Conservation (phyloP, 345 rosid genomes). For the Rhodamnia argentea region DNA sequence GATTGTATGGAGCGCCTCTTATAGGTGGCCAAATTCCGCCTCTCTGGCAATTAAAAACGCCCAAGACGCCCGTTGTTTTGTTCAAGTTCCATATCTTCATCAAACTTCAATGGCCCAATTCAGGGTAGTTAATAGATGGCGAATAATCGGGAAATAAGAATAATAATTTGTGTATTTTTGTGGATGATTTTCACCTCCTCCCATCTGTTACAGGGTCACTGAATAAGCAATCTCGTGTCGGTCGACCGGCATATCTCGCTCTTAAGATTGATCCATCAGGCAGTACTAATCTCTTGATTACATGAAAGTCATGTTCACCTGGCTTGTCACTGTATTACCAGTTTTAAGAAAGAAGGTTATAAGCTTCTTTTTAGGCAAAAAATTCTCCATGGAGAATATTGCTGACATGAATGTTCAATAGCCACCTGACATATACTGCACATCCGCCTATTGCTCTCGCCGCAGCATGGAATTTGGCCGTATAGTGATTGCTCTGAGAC, state of each 20-base stretch:
- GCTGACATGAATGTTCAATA: conserved; percentile 22
- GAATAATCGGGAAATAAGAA: neutral
- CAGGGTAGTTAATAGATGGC: neutral
- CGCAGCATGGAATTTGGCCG: conserved; percentile 51
- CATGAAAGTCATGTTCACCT: conserved; percentile 27
- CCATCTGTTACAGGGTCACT: conserved; percentile 56
- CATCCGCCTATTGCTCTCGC: conserved; percentile 63
- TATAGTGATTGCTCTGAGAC: conserved; percentile 36
- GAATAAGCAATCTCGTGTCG: conserved; percentile 55
- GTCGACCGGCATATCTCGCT: conserved; percentile 56
- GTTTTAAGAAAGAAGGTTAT: neutral
- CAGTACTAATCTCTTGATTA: conserved; percentile 47
- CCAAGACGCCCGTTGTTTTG: conserved; percentile 42
- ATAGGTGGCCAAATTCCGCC: conserved; percentile 49
- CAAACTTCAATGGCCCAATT: conserved; percentile 22
- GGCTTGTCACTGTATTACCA: conserved; percentile 33
- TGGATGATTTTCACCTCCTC: conserved; percentile 23
- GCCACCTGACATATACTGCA: conserved; percentile 22
- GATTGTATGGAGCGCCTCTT: conserved; percentile 4
- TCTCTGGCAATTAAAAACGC: conserved; percentile 65
- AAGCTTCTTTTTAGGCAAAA: neutral
- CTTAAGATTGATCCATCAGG: conserved; percentile 57
- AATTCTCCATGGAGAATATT: neutral
- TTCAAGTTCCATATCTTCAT: conserved; percentile 70
- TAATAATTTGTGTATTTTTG: neutral